These are phyloP conservation scores for Kodamaea jinghongensis DNA, from an alignment of 805 yeast genomes.

Conservation along the genomic window DNA sequence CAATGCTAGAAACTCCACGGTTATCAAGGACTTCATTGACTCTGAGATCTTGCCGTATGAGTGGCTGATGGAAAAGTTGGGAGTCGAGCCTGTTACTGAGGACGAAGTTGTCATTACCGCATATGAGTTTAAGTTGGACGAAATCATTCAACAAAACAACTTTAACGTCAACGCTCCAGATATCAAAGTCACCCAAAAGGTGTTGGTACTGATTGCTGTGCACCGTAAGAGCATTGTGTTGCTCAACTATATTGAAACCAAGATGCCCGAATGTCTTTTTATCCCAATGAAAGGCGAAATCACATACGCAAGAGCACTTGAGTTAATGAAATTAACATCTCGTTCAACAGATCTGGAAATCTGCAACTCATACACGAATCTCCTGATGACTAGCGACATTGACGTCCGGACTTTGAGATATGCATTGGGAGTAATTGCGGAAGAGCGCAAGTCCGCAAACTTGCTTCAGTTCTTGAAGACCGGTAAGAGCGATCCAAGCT, in stretches of 20 bases:
- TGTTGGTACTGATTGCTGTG: conserved; percentile 61
- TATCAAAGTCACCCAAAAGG: conserved; percentile 44
- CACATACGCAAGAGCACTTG: conserved; percentile 39
- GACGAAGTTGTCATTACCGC: conserved; percentile 74
- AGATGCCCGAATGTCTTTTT: conserved; percentile 31
- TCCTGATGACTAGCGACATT: conserved; percentile 23
- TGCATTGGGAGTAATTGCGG: conserved; percentile 57
- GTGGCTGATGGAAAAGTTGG: conserved; percentile 35
- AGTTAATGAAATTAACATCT: conserved; percentile 46
- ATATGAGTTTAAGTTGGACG: conserved; percentile 61
- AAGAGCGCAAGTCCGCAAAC: conserved; percentile 50
- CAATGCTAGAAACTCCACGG: conserved; percentile 21
- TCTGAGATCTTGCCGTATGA: conserved; percentile 33
- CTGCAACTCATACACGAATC: conserved; percentile 50
- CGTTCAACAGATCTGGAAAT: conserved; percentile 57
- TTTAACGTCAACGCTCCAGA: conserved; percentile 33
- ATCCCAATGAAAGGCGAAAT: conserved; percentile 25
- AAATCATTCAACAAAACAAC: conserved; percentile 34
- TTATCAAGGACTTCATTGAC: conserved; percentile 22
- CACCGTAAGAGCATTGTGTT: conserved; percentile 56
- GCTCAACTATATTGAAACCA: conserved; percentile 50
- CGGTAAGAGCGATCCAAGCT: conserved; percentile 60
- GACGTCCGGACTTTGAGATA: conserved; percentile 56
- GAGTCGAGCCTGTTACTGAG: conserved; percentile 43
- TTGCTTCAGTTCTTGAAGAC: conserved; percentile 55